These are phyloP conservation scores for Starmerella floris DNA, from an alignment of 805 yeast species.

Conservation along the genomic window DNA sequence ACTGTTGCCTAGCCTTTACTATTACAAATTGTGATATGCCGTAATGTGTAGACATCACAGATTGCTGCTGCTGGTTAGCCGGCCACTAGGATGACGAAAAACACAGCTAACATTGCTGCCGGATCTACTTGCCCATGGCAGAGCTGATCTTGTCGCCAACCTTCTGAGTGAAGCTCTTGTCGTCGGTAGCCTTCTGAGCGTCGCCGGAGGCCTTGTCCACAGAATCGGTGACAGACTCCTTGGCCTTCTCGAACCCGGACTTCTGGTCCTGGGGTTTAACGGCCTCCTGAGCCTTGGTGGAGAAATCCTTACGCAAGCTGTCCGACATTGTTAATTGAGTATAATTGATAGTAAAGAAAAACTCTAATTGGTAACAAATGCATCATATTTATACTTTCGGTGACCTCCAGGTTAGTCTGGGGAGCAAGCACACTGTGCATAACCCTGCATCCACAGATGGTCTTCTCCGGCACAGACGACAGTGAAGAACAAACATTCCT, in stretches of 20 bases:
- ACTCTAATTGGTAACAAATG: background rate
- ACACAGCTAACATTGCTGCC: no score
- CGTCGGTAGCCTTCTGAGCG: constrained; percentile 40
- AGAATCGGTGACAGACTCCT: constrained; percentile 53
- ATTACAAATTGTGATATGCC: no score
- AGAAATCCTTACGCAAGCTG: constrained; percentile 59
- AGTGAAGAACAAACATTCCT: background rate
- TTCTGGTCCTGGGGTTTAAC: constrained; percentile 61
- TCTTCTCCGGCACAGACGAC: no score
- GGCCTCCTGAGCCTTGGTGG: constrained; percentile 55
- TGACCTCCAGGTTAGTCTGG: no score
- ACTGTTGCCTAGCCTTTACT: no score
- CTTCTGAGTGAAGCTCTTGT: constrained; percentile 39
- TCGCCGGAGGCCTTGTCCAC: constrained; percentile 50
- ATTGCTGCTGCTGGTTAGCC: no score
- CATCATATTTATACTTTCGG: background rate
- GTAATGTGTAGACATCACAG: no score
- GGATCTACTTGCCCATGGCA: constrained; percentile 18
- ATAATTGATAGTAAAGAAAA: background rate
- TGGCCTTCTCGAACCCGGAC: constrained; percentile 47
- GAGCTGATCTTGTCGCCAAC: constrained; percentile 26
- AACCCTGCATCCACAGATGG: constrained; percentile 1
- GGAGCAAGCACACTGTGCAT: background rate
- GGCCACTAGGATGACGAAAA: no score
- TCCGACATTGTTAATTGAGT: constrained; percentile 19